Evolutionary conservation across 371 early-diverging fungal species (phyloP), one percentile per base, ranked within the genome.

Genomic region (Caulochytrium protostelioides): DNA sequence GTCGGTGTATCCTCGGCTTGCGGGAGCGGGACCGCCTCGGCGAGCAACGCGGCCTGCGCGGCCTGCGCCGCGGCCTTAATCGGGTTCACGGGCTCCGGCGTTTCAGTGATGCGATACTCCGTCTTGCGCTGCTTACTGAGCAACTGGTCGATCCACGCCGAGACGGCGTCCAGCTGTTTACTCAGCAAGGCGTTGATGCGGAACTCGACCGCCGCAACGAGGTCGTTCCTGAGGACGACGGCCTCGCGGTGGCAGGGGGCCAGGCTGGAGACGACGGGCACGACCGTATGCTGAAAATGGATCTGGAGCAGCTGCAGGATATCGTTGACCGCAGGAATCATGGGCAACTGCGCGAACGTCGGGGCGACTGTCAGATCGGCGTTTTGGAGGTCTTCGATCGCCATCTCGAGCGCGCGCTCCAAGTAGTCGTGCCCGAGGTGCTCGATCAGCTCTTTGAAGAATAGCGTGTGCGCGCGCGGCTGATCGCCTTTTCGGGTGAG

Each of bases 261-360:
- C 5, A 79, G 65, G 14, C 70, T 52, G 5, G 66, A 61, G 0
- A 89, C 59, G 31, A 83, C 46, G 0, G 85, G 84, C 14, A 84
- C 86, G 36, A 89, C 62, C 2, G 67, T 60, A 7, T 70, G 61
- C 42, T 86, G 84, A 58, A 87, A 91, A 51, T 90, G 90, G 23
- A 74, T 59, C 50, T 94, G 92, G 33, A 84, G 53, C 28, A 89
- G 51, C 27, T 83, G 83, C 14, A 81, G 62, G 1, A 76, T 69
- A 18, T 74, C 46, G 39, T 75, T 77, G 12, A 78, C 60, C 1
- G 70, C 54, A 28, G 71, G 65, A 16, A 87, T 65, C 2, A 72
- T 64, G 9, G 61, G 55, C 28, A 94, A 65, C 14, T 70, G 57
- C 12, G 59, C 52, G 20, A 83, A 50, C 40, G 79, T 78, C 0